Percentiles rank a stretch among this genome's conserved stretches.
Evolutionary conservation across 768 basidiomycete genomes (phyloP).

Genomic region (Rhizopogon vinicolor): DNA sequence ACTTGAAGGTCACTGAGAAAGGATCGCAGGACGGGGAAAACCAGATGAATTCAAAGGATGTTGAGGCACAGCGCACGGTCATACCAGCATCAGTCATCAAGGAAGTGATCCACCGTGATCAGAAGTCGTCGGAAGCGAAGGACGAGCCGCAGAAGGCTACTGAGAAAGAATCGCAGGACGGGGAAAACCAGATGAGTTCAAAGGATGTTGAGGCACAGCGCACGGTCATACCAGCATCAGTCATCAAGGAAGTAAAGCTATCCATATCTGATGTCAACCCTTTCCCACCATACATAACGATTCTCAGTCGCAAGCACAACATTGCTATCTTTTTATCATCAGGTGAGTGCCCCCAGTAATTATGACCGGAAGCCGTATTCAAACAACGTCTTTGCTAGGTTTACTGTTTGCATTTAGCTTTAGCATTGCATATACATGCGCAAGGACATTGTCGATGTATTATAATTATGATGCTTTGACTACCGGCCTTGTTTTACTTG

Average conservation of each 20-base stretch:
- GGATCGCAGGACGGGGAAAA: background rate
- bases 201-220: no score
- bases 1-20: background rate
- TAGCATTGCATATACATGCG: slow-evolving; percentile 67
- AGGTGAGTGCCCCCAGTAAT: slow-evolving; percentile 13
- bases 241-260: slow-evolving; percentile 36
- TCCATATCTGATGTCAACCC: slow-evolving; percentile 72
- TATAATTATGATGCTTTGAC: slow-evolving; percentile 69
- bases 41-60: slow-evolving; percentile 14
- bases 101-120: no score
- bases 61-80: slow-evolving; percentile 9
- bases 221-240: no score
- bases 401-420: slow-evolving; percentile 71
- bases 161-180: no score
- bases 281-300: slow-evolving; percentile 51
- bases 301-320: slow-evolving; percentile 65
- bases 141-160: no score
- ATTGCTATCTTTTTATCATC: slow-evolving; percentile 44
- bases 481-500: slow-evolving; percentile 73
- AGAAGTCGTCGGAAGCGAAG: no score
- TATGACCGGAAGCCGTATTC: background rate
- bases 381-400: slow-evolving; percentile 34
- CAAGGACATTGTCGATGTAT: slow-evolving; percentile 57
- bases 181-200: no score
- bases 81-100: slow-evolving; percentile 14